A percentile compares a stretch with the other conserved stretches of the same genome.
Conservation (phyloP, 2,329 filamentous ascomycete genomes). For the Trichoderma semiorbis region DNA sequence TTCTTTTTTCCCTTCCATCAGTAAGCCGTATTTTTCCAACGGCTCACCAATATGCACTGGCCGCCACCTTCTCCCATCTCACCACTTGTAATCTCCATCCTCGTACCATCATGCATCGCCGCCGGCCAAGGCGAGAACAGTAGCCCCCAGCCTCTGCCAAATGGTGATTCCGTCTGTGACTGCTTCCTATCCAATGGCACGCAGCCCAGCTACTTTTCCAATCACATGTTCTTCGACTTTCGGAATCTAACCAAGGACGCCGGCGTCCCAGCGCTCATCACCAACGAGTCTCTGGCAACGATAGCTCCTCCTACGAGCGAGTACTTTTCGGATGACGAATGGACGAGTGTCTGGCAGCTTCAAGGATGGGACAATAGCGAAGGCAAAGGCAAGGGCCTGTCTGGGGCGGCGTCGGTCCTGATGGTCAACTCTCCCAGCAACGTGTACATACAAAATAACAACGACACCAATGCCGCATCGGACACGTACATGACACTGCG, state of each 20-base stretch:
- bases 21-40: neutral
- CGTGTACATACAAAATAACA: constrained; percentile 45
- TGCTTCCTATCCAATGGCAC: constrained; percentile 49
- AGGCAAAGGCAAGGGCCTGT: constrained; percentile 29
- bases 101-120: neutral
- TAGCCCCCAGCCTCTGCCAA: constrained; percentile 14
- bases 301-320: constrained; percentile 34
- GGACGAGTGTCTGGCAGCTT: constrained; percentile 37
- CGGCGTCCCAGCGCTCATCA: constrained; percentile 32
- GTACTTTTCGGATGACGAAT: constrained; percentile 38
- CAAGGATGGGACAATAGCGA: constrained; percentile 41
- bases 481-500: constrained; percentile 48
- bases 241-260: constrained; percentile 40
- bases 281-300: constrained; percentile 27
- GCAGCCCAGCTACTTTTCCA: constrained; percentile 40
- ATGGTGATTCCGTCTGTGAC: constrained; percentile 38
- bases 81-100: constrained; percentile 3
- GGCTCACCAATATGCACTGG: constrained; percentile 1
- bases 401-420: constrained; percentile 29
- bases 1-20: neutral
- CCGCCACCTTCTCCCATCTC: neutral
- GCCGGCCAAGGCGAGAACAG: neutral
- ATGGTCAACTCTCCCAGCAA: constrained; percentile 44
- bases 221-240: constrained; percentile 51
- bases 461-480: constrained; percentile 29